phyloP scores from a whole-genome alignment of 2,329 filamentous ascomycete species.

The Pseudopyrenochaeta lycopersici region DNA sequence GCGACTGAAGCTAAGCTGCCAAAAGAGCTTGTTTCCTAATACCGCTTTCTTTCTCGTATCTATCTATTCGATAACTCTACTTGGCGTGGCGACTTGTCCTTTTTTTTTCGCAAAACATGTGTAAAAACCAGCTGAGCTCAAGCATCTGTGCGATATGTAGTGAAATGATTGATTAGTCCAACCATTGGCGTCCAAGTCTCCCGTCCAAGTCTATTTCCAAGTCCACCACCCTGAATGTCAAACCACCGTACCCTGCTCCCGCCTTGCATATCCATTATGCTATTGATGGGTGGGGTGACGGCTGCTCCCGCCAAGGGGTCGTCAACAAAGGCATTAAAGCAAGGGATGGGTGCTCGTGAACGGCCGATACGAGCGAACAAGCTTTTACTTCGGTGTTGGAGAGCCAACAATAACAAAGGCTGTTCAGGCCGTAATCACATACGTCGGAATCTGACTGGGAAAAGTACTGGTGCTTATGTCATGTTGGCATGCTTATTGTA shows the following conservation, averaged over 20 bases:
- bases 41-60: constrained; percentile 22
- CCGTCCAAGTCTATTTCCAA: background rate
- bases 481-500: too few relatives aligned
- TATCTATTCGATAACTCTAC: constrained; percentile 10
- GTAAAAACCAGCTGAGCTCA: constrained; percentile 8
- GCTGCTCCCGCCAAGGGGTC: too few relatives aligned
- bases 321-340: too few relatives aligned
- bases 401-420: too few relatives aligned
- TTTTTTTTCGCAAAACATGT: background rate
- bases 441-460: too few relatives aligned
- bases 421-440: too few relatives aligned
- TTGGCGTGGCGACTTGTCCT: constrained; percentile 1
- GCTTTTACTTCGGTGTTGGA: too few relatives aligned
- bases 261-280: background rate
- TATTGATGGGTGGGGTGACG: too few relatives aligned
- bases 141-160: constrained; percentile 22
- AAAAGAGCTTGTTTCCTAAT: constrained; percentile 31
- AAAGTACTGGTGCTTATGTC: too few relatives aligned
- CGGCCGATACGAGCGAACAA: too few relatives aligned
- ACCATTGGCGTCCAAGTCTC: background rate
- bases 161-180: constrained; percentile 19
- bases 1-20: constrained; percentile 7
- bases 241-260: background rate
- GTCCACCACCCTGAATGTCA: background rate
- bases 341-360: too few relatives aligned